These are phyloP conservation scores for Sugiyamaella valdiviana DNA, from an alignment of 805 yeast genomes.

Conservation along the genomic window DNA sequence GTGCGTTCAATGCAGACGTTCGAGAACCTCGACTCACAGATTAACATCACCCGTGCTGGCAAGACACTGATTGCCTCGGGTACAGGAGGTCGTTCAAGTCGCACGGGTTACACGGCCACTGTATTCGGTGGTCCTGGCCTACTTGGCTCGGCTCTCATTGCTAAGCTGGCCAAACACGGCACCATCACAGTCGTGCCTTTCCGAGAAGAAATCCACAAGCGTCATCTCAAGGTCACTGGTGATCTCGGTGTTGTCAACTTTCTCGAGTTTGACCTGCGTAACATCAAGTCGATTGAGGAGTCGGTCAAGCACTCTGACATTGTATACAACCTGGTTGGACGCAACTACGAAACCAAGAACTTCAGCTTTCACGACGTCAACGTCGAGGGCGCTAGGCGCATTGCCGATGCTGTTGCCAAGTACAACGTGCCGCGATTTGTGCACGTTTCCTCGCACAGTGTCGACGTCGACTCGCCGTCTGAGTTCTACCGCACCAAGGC, in stretches of 20 bases:
- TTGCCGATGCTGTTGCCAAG: constrained; percentile 64
- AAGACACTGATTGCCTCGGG: constrained; percentile 69
- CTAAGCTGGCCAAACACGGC: constrained; percentile 77
- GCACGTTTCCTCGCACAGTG: constrained; percentile 76
- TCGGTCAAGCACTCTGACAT: constrained; percentile 76
- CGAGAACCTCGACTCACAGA: constrained; percentile 45
- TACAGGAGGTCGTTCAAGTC: constrained; percentile 69
- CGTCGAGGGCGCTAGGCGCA: constrained; percentile 70
- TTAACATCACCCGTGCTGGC: constrained; percentile 61
- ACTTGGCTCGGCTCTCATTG: constrained; percentile 63
- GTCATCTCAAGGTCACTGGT: constrained; percentile 76
- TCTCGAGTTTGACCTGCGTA: constrained; percentile 77
- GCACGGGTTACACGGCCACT: constrained; percentile 84
- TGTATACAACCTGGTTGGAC: constrained; percentile 73
- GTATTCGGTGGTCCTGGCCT: constrained; percentile 81
- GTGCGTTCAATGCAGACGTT: constrained; percentile 29
- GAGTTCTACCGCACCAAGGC: constrained; percentile 76
- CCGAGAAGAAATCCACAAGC: constrained; percentile 70
- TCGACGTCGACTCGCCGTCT: constrained; percentile 60
- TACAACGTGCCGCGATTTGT: constrained; percentile 66
- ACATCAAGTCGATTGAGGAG: constrained; percentile 66
- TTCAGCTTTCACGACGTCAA: constrained; percentile 79
- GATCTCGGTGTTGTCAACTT: constrained; percentile 84
- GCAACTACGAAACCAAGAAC: constrained; percentile 69
- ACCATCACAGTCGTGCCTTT: constrained; percentile 71